Base-by-base conservation (phyloP, 1,284 basidiomycete species). In the Moesziomyces parantarcticus region DNA sequence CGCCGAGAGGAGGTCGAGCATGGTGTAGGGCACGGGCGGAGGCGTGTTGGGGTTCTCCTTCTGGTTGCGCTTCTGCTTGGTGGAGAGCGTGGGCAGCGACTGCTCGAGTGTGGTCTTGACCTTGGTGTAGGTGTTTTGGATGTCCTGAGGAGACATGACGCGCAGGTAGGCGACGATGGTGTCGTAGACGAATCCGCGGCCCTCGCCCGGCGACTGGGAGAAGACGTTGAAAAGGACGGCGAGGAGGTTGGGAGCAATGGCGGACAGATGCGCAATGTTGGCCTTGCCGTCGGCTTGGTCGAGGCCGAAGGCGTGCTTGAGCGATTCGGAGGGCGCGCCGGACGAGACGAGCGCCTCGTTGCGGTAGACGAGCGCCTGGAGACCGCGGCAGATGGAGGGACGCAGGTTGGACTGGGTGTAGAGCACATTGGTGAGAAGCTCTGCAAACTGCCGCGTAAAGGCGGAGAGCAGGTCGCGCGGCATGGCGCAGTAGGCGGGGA, bases 191-290 rank as follows among this genome's bases (percentile, higher is more conserved):
- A 90, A 88, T 4, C 90, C 90, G 48, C 93, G 89, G 46, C 88
- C 88, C 70, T 96, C 93, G 46, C 89, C 87, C 4, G 88, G 89
- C 22, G 92, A 89, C 77, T 89, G 94, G 65, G 91, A 89, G 84
- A 97, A 98, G n/a, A 99, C 91, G 82, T 99, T 98, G 87, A 98
- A 96, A 45, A 97, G 87, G 5, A 98, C 93, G 0, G 93, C 91
- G 25, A 98, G 88, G 90, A 97, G 95, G 80, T 93, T 96, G 81
- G 94, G 92, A 0, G 90, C 91, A 78, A 97, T 90, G 0, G 87
- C 87, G 50, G 89, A 89, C 59, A 99, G 87, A 83, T 92, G 91
- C 2, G 84, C 86, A 23, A 97, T 77, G 78, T 95, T 95, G 49
- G 86, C 86, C 39, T 85, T 82, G 2, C 92, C 93, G 65, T 89